Evolutionary conservation across 345 rosid genomes (phyloP).

Genomic region (Diplotaxis tenuifolia): DNA sequence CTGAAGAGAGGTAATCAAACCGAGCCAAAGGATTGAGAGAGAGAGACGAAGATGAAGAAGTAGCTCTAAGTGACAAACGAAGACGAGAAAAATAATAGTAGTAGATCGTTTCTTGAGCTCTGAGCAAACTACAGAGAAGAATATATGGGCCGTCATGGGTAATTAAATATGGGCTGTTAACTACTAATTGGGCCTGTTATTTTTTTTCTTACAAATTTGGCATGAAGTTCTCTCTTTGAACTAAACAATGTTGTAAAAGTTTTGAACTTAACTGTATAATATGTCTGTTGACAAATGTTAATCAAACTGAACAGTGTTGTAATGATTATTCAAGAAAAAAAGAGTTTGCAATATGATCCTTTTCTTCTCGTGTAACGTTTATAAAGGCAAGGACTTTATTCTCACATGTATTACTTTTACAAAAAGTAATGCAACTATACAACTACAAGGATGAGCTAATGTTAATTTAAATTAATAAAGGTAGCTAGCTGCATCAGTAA

Average conservation of each 20-base stretch:
- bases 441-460: too few relatives aligned
- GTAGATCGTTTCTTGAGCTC: slow-evolving; percentile 38
- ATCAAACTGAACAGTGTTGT: neutral
- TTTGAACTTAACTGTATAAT: neutral
- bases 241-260: neutral
- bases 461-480: too few relatives aligned
- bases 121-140: slow-evolving; percentile 25
- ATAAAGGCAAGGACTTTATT: slow-evolving; percentile 25
- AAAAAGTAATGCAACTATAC: neutral
- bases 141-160: slow-evolving; percentile 11
- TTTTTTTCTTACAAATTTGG: neutral
- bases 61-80: slow-evolving; percentile 5
- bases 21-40: slow-evolving; percentile 5
- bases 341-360: neutral
- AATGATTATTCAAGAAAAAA: neutral
- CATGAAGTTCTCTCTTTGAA: neutral
- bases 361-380: slow-evolving; percentile 24
- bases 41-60: slow-evolving; percentile 6
- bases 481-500: neutral
- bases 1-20: slow-evolving; percentile 27
- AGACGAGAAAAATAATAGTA: slow-evolving; percentile 1
- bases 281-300: neutral
- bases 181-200: neutral
- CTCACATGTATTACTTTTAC: neutral
- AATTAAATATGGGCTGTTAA: neutral